phyloP scores from a whole-genome alignment of 805 yeast species.

The Soucietia sequanensis region DNA sequence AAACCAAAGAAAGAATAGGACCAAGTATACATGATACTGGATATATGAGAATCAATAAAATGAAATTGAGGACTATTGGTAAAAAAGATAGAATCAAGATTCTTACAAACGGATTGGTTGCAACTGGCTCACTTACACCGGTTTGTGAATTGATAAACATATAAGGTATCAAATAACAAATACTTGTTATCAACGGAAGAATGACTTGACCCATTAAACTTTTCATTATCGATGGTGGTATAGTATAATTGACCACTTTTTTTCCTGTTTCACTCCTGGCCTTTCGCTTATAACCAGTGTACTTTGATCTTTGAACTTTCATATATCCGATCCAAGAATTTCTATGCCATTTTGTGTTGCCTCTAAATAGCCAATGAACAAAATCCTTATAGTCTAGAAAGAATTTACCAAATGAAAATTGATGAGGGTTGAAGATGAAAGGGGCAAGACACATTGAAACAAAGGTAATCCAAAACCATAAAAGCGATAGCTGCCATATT shows the following conservation, averaged over 20 bases:
- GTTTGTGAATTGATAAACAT: constrained; percentile 83
- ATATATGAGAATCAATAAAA: constrained; percentile 30
- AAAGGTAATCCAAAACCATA: constrained; percentile 57
- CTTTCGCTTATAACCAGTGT: constrained; percentile 23
- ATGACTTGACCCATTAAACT: constrained; percentile 15
- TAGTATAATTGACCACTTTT: background rate
- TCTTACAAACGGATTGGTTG: constrained; percentile 56
- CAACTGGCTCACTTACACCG: constrained; percentile 52
- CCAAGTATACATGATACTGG: constrained; percentile 37
- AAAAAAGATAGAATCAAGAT: constrained; percentile 49
- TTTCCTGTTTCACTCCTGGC: constrained; percentile 2
- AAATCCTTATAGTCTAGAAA: constrained; percentile 49
- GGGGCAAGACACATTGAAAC: constrained; percentile 48
- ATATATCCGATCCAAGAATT: constrained; percentile 81
- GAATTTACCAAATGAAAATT: constrained; percentile 47
- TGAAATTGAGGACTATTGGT: constrained; percentile 46
- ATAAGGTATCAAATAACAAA: constrained; percentile 56
- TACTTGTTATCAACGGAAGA: constrained; percentile 13
- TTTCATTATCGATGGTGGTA: constrained; percentile 11
- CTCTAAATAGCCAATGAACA: constrained; percentile 76
- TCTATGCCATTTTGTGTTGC: constrained; percentile 62
- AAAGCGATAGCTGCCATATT: constrained; percentile 74
- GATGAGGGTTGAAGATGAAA: constrained; percentile 54
- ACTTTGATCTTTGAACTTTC: constrained; percentile 19
- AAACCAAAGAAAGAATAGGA: constrained; percentile 32